Evolutionary conservation across 2,329 filamentous ascomycete genomes (phyloP), one percentile per base, ranked within the genome.

Genomic region (Dothideomycetidae sp.): DNA sequence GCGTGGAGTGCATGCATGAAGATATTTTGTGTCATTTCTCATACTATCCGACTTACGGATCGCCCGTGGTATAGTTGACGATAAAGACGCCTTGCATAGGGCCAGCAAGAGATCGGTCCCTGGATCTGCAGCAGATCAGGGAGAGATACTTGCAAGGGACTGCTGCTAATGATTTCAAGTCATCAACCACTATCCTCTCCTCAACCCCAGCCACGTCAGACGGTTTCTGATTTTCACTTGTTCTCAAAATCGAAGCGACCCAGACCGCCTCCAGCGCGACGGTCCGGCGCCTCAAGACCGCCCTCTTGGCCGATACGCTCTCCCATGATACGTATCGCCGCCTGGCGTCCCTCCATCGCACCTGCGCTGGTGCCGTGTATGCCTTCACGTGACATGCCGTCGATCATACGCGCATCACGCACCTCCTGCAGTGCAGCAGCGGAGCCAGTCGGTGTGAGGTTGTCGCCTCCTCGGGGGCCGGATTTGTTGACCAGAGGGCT

Each of bases 241-340:
- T 52, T 52, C 50, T 78, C 75, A 48, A 76, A 77, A 45, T 71
- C 73, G 47, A 75, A 74, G 44, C 66, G 68, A 10, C 72, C 73
- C 36, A 75, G 48, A 9, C 64, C 64, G 14, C 42, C 21, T 10
- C 39, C 37, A 12, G 32, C 35, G 57, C 58, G 53, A 53, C 42
- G 31, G 29, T 41, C 57, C 43, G 71, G 67, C 7, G 63, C 66
- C 16, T 63, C 46, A 12, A 44, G 44, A 45, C 53, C 55, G 16
- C 53, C 51, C 37, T 55, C 54, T 18, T 48, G 48, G 19, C 48
- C 70, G 41, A 78, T 59, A 17, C 67, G 65, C 48, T 77, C 72
- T 40, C 70, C 67, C 42, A 81, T 56, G 40, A 79, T 75, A 41
- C 72, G 64, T 57, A 81, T 77, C 4, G 77, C 74, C 11, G 73